Percentiles rank a stretch among this genome's conserved stretches.
Evolutionary conservation across 129 eudicot genomes (phyloP).

Genomic region (Glebionis coronaria): DNA sequence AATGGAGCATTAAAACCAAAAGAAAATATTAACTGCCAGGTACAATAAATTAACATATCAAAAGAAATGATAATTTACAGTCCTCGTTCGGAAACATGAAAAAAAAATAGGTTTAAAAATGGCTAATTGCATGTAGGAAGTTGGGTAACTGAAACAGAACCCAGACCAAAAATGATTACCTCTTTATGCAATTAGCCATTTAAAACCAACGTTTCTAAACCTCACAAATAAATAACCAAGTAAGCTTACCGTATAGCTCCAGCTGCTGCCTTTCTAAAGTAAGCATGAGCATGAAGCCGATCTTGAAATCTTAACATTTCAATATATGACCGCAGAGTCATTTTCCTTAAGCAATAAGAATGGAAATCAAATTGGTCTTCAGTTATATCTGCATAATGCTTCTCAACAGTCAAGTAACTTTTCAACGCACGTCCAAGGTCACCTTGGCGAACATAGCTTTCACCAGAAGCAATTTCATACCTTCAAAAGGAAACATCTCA

Average conservation of each 20-base stretch:
- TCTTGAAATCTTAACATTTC: constrained; percentile 93
- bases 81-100: neutral
- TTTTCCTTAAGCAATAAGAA: constrained; percentile 94
- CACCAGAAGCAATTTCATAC: constrained; percentile 99
- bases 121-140: neutral
- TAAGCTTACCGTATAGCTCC: constrained; percentile 82
- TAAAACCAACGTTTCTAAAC: neutral
- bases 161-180: too few species aligned
- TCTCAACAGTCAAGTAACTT: constrained; percentile 87
- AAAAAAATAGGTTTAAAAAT: neutral
- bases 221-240: neutral
- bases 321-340: constrained; percentile 94
- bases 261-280: constrained; percentile 89
- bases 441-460: constrained; percentile 93
- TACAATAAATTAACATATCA: constrained; percentile 6
- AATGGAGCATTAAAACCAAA: too few species aligned
- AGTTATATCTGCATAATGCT: constrained; percentile 94
- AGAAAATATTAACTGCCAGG: too few species aligned
- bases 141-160: neutral
- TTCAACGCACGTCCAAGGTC: constrained; percentile 93
- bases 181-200: too few species aligned
- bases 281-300: constrained; percentile 85
- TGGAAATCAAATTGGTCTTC: constrained; percentile 99
- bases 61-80: neutral
- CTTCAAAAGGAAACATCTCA: constrained; percentile 32